Evolutionary conservation across 1,284 basidiomycete species (phyloP), one percentile per base, ranked within the genome.

Genomic region (Coniferiporia weirii): DNA sequence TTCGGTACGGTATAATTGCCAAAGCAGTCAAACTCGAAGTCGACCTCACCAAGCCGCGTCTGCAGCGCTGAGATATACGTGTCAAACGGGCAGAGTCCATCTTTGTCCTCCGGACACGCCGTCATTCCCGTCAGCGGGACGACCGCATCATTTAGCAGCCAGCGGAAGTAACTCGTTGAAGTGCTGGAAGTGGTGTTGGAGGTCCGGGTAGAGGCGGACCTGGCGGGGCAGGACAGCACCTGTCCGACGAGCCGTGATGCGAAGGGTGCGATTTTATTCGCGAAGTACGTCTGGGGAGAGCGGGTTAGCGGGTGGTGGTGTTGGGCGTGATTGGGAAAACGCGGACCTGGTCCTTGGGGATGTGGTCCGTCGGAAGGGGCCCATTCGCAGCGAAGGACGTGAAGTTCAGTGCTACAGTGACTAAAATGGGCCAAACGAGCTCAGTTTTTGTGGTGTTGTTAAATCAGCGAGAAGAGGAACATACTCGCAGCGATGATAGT

Each of bases 121-220:
- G 72, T 69, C 54, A 85, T 75, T 8, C 81, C 80, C 1, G 79
- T 81, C 7, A 89, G 75, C 0, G 89, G 87, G 1, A 89, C 73
- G 1, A 84, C 79, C 1, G 79, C 88, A 62, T 82, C 81, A 63
- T 82, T 82, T 27, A 82, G 68, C 32, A 81, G 67, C 75, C 76
- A 81, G 52, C 84, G 79, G 64, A 86, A 79, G 66, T 79, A 27
- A 27, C 27, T 27, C 5, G 27, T 27, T 5, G 27, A 27, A 5
- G 27, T 27, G 27, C 27, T 27, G 27, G 27, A 27, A 27, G 27
- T 27, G 27, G 3, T 27, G 27, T 27, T 27, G 27, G 27, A 27
- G 27, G 27, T 27, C 27, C 5, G 78, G 10, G 73, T 75, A 6
- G 70, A 64, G 27, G 27, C 52, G 3, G 73, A 52, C 10, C 51